phyloP scores from a whole-genome alignment of 495 filamentous ascomycete genomes.

The Talaromyces trachyspermus region DNA sequence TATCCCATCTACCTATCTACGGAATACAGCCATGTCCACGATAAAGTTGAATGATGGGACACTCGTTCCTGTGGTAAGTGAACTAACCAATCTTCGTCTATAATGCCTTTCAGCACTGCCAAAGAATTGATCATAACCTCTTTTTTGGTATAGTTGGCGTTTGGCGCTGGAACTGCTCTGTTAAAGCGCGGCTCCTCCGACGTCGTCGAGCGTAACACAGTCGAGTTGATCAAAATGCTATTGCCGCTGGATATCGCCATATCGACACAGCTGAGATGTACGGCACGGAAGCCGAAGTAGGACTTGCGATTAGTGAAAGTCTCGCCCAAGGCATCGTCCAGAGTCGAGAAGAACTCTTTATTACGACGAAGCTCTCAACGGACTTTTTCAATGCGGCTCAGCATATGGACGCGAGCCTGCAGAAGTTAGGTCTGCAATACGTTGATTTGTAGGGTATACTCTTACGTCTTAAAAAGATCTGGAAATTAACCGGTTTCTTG shows the following conservation, averaged over 20 bases:
- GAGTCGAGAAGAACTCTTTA: conserved; percentile 57
- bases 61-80: conserved; percentile 61
- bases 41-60: conserved; percentile 67
- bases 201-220: conserved; percentile 27
- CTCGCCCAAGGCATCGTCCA: conserved; percentile 35
- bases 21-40: conserved; percentile 27
- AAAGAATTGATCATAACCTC: conserved; percentile 3
- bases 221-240: conserved; percentile 60
- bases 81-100: not conserved
- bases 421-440: conserved; percentile 68
- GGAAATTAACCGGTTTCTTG: not conserved
- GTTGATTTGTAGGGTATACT: conserved; percentile 56
- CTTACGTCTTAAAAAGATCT: not conserved
- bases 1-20: too few species aligned
- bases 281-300: conserved; percentile 70
- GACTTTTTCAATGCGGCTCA: conserved; percentile 51
- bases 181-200: conserved; percentile 41
- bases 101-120: not conserved
- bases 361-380: conserved; percentile 65
- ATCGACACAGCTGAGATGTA: conserved; percentile 81
- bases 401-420: conserved; percentile 60
- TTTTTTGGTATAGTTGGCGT: conserved; percentile 56
- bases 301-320: conserved; percentile 62
- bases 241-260: conserved; percentile 65
- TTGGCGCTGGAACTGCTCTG: conserved; percentile 62